These are phyloP conservation scores for Cladosporium sp. DNA, from an alignment of 2,329 filamentous ascomycete species.

Conservation along the genomic window DNA sequence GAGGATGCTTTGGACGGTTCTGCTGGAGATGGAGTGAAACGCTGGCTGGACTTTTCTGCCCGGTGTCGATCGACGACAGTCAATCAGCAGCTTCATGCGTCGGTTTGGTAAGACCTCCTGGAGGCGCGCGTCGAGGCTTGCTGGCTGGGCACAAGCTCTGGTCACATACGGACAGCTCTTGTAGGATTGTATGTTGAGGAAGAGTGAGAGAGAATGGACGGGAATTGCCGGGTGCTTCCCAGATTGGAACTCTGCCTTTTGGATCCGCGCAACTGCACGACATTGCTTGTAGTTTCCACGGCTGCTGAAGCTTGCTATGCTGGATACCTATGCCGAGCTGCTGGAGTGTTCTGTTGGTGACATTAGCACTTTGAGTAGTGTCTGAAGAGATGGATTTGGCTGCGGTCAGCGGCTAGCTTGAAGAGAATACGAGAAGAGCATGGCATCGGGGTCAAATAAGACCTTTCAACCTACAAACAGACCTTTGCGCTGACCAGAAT, in stretches of 20 bases:
- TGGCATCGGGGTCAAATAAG: constrained; percentile 11
- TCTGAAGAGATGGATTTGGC: constrained; percentile 15
- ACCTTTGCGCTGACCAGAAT: constrained; percentile 26
- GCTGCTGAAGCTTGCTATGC: constrained; percentile 28
- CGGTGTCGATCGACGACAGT: constrained; percentile 32
- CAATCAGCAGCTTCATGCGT: constrained; percentile 65
- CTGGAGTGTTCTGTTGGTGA: constrained; percentile 19
- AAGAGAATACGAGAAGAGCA: constrained; percentile 32
- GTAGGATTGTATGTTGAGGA: constrained; percentile 33
- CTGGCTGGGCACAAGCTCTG: constrained; percentile 67
- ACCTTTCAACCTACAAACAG: constrained; percentile 40
- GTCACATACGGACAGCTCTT: constrained; percentile 53
- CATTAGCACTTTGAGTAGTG: constrained; percentile 30
- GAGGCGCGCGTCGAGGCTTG: constrained; percentile 69
- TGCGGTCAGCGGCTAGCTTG: constrained; percentile 13
- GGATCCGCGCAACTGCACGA: constrained; percentile 35
- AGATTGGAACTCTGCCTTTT: constrained; percentile 43
- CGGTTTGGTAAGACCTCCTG: constrained; percentile 67
- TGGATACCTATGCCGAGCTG: constrained; percentile 27
- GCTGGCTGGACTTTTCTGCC: constrained; percentile 20
- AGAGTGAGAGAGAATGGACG: constrained; percentile 45
- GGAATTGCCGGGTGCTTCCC: constrained; percentile 45
- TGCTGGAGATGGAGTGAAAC: constrained; percentile 24
- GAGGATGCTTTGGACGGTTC: constrained; percentile 14
- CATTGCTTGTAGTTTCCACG: constrained; percentile 13